Percentiles rank a stretch among this genome's conserved stretches.
Conservation (phyloP, 2,329 filamentous ascomycete species). For the Pseudogymnoascus verrucosus region DNA sequence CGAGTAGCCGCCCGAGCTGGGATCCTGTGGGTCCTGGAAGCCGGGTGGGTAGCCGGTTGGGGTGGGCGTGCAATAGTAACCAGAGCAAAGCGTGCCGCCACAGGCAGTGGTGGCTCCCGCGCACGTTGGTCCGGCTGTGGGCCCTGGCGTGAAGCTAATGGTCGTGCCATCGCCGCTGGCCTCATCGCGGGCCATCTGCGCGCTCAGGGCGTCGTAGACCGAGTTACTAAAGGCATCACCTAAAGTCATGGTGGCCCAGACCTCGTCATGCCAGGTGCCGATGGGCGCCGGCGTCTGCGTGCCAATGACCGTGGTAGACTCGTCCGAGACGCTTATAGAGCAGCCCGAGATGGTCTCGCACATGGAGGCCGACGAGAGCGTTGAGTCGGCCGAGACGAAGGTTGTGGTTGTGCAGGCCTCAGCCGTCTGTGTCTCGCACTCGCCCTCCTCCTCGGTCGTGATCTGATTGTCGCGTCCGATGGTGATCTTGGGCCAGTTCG, state of each 20-base stretch:
- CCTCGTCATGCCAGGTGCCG: slow-evolving; percentile 8
- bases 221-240: slow-evolving; percentile 11
- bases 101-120: slow-evolving; percentile 11
- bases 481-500: slow-evolving; percentile 17
- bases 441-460: slow-evolving; percentile 13
- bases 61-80: slow-evolving; percentile 17
- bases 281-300: slow-evolving; percentile 13
- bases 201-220: slow-evolving; percentile 5
- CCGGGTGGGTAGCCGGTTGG: background rate
- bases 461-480: slow-evolving; percentile 10
- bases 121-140: slow-evolving; percentile 16
- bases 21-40: background rate
- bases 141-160: background rate
- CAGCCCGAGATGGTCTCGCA: slow-evolving; percentile 16
- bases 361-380: slow-evolving; percentile 13
- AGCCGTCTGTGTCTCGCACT: slow-evolving; percentile 14
- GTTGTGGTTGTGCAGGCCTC: slow-evolving; percentile 2
- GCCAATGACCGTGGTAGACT: slow-evolving; percentile 11
- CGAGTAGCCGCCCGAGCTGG: background rate
- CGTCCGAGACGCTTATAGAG: slow-evolving; percentile 14
- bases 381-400: background rate
- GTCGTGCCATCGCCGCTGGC: background rate
- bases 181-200: slow-evolving; percentile 7
- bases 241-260: slow-evolving; percentile 6
- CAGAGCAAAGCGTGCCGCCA: slow-evolving; percentile 19